These are phyloP conservation scores for Camellia japonica DNA, from an alignment of 148 eudicot genomes.

Conservation along the genomic window DNA sequence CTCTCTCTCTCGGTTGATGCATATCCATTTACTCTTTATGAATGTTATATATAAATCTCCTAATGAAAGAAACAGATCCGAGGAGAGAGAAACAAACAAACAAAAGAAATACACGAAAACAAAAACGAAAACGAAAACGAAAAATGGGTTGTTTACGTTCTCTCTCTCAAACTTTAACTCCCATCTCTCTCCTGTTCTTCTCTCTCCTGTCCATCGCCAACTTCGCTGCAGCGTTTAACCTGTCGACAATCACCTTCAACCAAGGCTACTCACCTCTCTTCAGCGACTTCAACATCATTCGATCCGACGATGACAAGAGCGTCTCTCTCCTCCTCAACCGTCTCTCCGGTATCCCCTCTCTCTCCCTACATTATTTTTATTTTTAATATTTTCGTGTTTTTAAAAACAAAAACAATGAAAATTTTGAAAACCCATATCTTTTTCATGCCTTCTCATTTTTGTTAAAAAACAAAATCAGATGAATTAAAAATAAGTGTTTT, in stretches of 20 bases:
- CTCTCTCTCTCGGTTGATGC: too few species aligned
- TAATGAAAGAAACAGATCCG: neutral
- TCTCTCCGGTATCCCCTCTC: slow-evolving; percentile 47
- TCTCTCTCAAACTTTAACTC: slow-evolving; percentile 5
- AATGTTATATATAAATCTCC: neutral
- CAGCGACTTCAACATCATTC: slow-evolving; percentile 74
- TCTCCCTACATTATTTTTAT: neutral
- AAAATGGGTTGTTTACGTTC: slow-evolving; percentile 1
- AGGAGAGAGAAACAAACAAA: slow-evolving; percentile 10
- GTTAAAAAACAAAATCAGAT: too few species aligned
- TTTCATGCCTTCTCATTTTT: too few species aligned
- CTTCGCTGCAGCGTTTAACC: slow-evolving; percentile 41
- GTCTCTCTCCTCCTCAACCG: slow-evolving; percentile 82
- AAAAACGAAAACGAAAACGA: neutral
- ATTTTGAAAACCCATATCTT: too few species aligned
- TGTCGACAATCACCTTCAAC: slow-evolving; percentile 49
- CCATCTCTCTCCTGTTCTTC: slow-evolving; percentile 16
- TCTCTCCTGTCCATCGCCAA: neutral
- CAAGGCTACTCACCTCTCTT: slow-evolving; percentile 76
- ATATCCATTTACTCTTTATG: neutral
- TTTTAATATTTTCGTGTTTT: too few species aligned
- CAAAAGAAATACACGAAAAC: too few species aligned
- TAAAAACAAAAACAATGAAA: too few species aligned
- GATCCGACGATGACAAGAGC: slow-evolving; percentile 49
- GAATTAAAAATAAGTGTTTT: too few species aligned